Evolutionary conservation across 2,329 filamentous ascomycete species (phyloP), one percentile per base, ranked within the genome.

Genomic region (Lecanicillium sp.): DNA sequence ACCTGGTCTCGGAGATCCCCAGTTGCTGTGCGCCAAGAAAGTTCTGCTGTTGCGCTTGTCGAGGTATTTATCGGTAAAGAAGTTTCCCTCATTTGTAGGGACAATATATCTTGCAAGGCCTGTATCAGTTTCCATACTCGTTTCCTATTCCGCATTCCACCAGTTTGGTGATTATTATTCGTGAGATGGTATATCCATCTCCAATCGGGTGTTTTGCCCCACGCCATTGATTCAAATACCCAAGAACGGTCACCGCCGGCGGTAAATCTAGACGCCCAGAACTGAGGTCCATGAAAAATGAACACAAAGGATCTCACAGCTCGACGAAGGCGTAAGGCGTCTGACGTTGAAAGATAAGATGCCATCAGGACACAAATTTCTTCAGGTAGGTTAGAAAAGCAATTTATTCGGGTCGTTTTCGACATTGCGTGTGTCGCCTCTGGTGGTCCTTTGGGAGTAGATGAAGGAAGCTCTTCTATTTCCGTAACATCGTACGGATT

Each of bases 41-140:
- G 13, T 14, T n/a, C 9, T 12, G 17, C 27, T 27, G 16, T 13
- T 8, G 12, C 9, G 14, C n/a, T 2, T 6, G 19, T 13, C 9
- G 20, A 5, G 5, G 9, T 3, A 36, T 7, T 7, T 3, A 18
- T 6, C 9, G 9, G 13, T 14, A 5, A 33, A 27, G 4, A 16
- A 4, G 25, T 28, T 8, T 28, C 8, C 8, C 13, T 8, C 25
- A 28, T 13, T 28, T 13, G 25, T 1, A 32, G 37, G 25, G 16
- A n/a, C 17, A 39, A n/a, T 4, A 39, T 18, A 13, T 5, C 11
- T 8, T n/a, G n/a, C 7, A 29, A 6, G 4, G 33, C 5, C 16
- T 15, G 9, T 9, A 32, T 32, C 17, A 39, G 30, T 5, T 14
- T 22, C 31, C 37, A 39, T 4, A 39, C 25, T 19, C 37, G 13